Evolutionary conservation across 2,329 filamentous ascomycete species (phyloP).

Genomic region (Venturia aucupariae): DNA sequence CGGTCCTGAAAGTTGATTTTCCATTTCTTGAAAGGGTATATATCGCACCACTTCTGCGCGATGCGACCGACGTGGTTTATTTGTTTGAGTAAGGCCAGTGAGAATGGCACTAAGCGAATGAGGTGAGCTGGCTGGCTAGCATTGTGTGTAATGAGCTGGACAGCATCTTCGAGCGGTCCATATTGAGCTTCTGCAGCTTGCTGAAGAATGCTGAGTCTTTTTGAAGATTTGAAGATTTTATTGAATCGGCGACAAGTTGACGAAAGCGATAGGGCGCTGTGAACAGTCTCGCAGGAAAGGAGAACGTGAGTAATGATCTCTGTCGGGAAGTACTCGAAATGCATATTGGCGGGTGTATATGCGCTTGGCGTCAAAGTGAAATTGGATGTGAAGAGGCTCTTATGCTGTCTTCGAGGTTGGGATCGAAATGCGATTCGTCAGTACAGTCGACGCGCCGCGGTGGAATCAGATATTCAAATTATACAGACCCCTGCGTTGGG

Average conservation of each 20-base stretch:
- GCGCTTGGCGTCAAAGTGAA: background rate
- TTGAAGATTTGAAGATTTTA: slow-evolving; percentile 42
- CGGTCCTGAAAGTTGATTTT: slow-evolving; percentile 47
- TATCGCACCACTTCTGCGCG: slow-evolving; percentile 48
- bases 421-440: background rate
- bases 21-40: slow-evolving; percentile 58
- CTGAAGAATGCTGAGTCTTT: slow-evolving; percentile 46
- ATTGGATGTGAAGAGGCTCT: background rate
- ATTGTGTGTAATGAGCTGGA: slow-evolving; percentile 53
- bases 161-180: slow-evolving; percentile 48
- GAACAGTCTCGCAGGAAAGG: slow-evolving; percentile 41
- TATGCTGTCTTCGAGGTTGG: background rate
- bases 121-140: slow-evolving; percentile 48
- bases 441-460: slow-evolving; percentile 11
- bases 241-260: slow-evolving; percentile 47
- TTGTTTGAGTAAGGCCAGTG: slow-evolving; percentile 46
- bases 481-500: slow-evolving; percentile 44
- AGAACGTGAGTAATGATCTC: slow-evolving; percentile 51
- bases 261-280: slow-evolving; percentile 45
- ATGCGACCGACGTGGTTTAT: slow-evolving; percentile 45
- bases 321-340: slow-evolving; percentile 45
- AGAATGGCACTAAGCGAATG: slow-evolving; percentile 43
- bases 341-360: slow-evolving; percentile 26
- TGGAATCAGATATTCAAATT: slow-evolving; percentile 27
- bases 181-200: slow-evolving; percentile 46